These are phyloP conservation scores for Rhizophlyctis rosea DNA, from an alignment of 192 early-diverging fungal species.

Conservation along the genomic window DNA sequence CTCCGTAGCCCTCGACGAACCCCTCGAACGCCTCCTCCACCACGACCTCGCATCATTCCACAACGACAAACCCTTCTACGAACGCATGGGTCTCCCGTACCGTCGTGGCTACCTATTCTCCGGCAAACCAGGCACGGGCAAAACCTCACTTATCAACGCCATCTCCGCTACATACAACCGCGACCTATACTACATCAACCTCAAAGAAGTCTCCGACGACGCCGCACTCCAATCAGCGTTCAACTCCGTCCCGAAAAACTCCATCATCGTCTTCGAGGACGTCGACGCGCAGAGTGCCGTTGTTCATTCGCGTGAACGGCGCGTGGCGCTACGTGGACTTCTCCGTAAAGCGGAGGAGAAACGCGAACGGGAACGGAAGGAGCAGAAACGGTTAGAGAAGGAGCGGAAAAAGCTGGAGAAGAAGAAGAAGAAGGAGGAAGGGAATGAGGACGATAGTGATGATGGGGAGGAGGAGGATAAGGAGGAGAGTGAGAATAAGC, in stretches of 20 bases:
- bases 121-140: slow-evolving; percentile 47
- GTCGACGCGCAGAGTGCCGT: no score
- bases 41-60: slow-evolving; percentile 52
- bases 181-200: slow-evolving; percentile 47
- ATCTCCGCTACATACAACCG: slow-evolving; percentile 41
- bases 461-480: slow-evolving; percentile 19
- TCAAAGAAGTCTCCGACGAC: slow-evolving; percentile 39
- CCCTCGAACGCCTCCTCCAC: slow-evolving; percentile 44
- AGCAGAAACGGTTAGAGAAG: slow-evolving; percentile 32
- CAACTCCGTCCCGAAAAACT: slow-evolving; percentile 37
- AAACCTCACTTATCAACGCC: slow-evolving; percentile 44
- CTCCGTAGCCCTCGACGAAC: slow-evolving; percentile 52
- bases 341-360: slow-evolving; percentile 23
- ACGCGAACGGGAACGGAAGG: slow-evolving; percentile 19
- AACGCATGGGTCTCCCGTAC: slow-evolving; percentile 60
- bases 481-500: slow-evolving; percentile 12
- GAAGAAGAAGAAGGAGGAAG: slow-evolving; percentile 21
- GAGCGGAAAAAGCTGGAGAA: slow-evolving; percentile 27
- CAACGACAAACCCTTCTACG: slow-evolving; percentile 55
- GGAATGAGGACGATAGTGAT: slow-evolving; percentile 9
- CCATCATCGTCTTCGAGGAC: slow-evolving; percentile 27
- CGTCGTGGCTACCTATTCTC: slow-evolving; percentile 17
- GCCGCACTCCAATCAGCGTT: slow-evolving; percentile 43
- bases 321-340: slow-evolving; percentile 23
- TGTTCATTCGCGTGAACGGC: slow-evolving; percentile 38